These are phyloP conservation scores for Epithemia pelagica DNA, from an alignment of 108 stramenopile genomes.

Conservation along the genomic window DNA sequence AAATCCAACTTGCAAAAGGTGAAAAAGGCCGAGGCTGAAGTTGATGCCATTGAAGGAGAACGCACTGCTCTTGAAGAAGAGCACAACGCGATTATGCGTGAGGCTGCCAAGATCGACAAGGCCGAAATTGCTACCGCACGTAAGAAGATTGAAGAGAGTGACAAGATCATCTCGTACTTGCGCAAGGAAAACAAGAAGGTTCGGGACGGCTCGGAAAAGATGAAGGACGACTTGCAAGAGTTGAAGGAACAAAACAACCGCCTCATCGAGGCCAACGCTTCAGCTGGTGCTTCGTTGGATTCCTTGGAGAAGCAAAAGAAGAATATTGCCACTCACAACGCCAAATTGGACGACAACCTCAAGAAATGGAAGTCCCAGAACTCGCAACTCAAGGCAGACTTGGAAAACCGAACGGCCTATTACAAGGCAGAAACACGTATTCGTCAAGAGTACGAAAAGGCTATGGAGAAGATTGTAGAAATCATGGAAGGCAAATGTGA, in stretches of 20 bases:
- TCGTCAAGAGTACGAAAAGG: conserved; percentile 41
- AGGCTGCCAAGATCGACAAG: conserved; percentile 21
- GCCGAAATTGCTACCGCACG: conserved; percentile 32
- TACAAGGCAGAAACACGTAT: conserved; percentile 52
- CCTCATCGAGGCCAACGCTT: conserved; percentile 41
- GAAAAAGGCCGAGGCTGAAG: conserved; percentile 28
- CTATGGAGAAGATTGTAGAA: conserved; percentile 40
- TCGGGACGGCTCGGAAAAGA: conserved; percentile 32
- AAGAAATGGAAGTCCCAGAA: conserved; percentile 37
- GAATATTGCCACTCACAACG: conserved; percentile 30
- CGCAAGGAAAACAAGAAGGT: conserved; percentile 55
- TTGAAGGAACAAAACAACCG: conserved; percentile 49
- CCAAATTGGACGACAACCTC: conserved; percentile 28
- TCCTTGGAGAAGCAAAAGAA: conserved; percentile 41
- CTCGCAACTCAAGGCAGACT: conserved; percentile 41
- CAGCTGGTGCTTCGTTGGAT: conserved; percentile 51
- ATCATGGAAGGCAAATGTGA: conserved; percentile 51
- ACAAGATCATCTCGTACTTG: conserved; percentile 50
- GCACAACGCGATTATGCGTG: conserved; percentile 21
- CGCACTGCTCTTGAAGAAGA: conserved; percentile 6
- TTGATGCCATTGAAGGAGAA: conserved; percentile 29
- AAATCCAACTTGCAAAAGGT: conserved; percentile 22
- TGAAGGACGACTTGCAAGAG: conserved; percentile 46
- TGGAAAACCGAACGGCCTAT: conserved; percentile 38
- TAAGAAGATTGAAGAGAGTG: conserved; percentile 40